phyloP scores from a whole-genome alignment of 495 filamentous ascomycete species.

The Penicillium daleae region DNA sequence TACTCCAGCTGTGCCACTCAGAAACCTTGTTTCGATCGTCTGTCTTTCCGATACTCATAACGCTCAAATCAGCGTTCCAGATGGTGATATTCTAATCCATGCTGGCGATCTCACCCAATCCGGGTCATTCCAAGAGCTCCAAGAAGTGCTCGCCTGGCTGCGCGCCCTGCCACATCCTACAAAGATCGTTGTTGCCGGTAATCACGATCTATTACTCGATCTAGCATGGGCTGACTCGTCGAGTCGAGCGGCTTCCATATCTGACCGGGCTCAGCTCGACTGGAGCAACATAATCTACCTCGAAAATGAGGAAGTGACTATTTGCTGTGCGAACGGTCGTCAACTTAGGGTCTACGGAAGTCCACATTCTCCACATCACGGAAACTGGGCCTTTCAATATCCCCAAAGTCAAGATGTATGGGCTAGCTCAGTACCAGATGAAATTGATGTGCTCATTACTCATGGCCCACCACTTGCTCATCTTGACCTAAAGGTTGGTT shows the following conservation, averaged over 20 bases:
- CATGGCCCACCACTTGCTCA: conserved; percentile 64
- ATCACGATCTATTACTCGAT: conserved; percentile 74
- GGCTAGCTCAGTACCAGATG: conserved; percentile 54
- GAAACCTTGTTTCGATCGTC: conserved; percentile 22
- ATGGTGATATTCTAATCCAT: conserved; percentile 76
- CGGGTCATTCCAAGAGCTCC: conserved; percentile 62
- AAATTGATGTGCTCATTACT: conserved; percentile 76
- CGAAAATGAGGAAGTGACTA: conserved; percentile 45
- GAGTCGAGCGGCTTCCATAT: background rate
- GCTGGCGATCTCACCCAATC: conserved; percentile 72
- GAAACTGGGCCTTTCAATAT: conserved; percentile 57
- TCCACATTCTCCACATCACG: conserved; percentile 53
- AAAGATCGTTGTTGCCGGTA: conserved; percentile 73
- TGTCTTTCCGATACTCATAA: conserved; percentile 83
- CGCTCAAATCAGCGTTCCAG: conserved; percentile 54
- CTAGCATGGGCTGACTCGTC: conserved; percentile 27
- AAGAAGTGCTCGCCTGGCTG: conserved; percentile 68
- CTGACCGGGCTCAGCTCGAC: conserved; percentile 35
- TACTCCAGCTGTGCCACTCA: conserved; percentile 22
- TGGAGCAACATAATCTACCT: conserved; percentile 56
- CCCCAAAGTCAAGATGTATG: conserved; percentile 28
- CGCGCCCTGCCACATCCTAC: conserved; percentile 58
- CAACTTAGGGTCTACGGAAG: conserved; percentile 58
- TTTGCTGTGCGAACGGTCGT: conserved; percentile 54
- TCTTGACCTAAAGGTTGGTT: conserved; percentile 65